Conservation (phyloP, 2,329 filamentous ascomycete species). For the Diaporthe humulicola region DNA sequence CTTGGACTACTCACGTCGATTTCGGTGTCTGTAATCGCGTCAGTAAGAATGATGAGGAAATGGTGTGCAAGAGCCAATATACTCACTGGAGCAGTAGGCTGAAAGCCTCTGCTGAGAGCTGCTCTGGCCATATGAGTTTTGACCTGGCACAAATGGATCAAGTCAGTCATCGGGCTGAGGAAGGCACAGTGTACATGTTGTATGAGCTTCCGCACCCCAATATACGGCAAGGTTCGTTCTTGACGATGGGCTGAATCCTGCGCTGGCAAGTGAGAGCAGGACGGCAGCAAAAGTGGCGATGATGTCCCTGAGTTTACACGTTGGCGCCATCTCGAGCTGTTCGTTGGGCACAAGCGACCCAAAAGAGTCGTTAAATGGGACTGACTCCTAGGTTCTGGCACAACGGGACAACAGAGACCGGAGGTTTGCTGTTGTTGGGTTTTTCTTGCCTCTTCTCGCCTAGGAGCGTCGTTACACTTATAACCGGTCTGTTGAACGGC, state of each 20-base stretch:
- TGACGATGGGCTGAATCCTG: conserved; percentile 60
- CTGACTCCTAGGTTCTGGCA: too few relatives aligned
- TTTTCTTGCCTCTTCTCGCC: neutral
- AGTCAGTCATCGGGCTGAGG: neutral
- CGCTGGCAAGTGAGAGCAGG: conserved; percentile 49
- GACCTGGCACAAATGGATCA: conserved; percentile 51
- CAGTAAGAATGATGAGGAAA: neutral
- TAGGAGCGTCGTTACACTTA: conserved; percentile 14
- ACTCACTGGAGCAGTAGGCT: conserved; percentile 71
- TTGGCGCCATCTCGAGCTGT: conserved; percentile 22
- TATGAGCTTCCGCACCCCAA: conserved; percentile 64
- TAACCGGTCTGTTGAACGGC: neutral
- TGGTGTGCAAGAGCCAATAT: neutral
- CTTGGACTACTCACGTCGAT: conserved; percentile 55
- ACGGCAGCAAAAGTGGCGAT: conserved; percentile 2
- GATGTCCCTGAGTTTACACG: neutral
- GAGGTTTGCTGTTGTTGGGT: neutral
- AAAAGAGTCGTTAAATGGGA: too few relatives aligned
- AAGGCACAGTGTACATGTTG: conserved; percentile 13
- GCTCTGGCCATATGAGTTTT: conserved; percentile 70
- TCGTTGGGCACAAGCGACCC: neutral
- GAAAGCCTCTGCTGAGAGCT: conserved; percentile 67
- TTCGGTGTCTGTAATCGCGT: conserved; percentile 53
- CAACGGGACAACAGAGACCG: neutral
- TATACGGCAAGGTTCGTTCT: conserved; percentile 73